Conservation (phyloP, 2,329 filamentous ascomycete species). For the Sporothrix sp. region DNA sequence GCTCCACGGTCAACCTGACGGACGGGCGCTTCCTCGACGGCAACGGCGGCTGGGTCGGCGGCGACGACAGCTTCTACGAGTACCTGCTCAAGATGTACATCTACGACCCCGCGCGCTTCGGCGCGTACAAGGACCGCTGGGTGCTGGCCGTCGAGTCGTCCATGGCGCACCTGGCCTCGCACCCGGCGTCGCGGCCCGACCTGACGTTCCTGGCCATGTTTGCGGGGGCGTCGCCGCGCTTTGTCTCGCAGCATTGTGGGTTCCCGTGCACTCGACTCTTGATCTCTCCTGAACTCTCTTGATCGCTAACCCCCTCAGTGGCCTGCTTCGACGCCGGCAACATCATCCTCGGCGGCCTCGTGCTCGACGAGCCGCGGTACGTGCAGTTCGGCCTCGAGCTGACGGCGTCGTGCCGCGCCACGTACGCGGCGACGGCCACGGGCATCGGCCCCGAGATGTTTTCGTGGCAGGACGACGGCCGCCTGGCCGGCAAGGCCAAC, state of each 20-base stretch:
- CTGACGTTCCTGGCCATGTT: conserved; percentile 61
- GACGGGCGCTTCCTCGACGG: conserved; percentile 59
- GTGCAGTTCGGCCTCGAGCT: conserved; percentile 64
- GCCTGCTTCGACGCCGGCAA: conserved; percentile 80
- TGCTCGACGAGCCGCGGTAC: conserved; percentile 56
- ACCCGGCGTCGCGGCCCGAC: conserved; percentile 56
- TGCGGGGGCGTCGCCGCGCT: conserved; percentile 33
- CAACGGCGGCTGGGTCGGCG: conserved; percentile 65
- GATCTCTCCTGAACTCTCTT: neutral
- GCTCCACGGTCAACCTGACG: conserved; percentile 53
- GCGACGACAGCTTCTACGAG: conserved; percentile 75
- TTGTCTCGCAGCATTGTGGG: conserved; percentile 42
- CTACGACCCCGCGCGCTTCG: conserved; percentile 59
- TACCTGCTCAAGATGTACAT: conserved; percentile 88
- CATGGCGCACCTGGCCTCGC: conserved; percentile 59
- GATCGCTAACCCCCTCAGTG: conserved; percentile 41
- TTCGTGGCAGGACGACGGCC: conserved; percentile 44
- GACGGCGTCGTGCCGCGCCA: conserved; percentile 62
- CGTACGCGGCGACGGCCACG: conserved; percentile 58
- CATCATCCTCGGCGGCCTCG: conserved; percentile 71
- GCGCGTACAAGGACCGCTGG: conserved; percentile 63
- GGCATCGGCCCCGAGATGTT: conserved; percentile 70
- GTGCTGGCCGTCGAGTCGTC: conserved; percentile 63
- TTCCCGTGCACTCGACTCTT: conserved; percentile 10
- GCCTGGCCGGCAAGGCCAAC: conserved; percentile 25